Percentiles rank a stretch among this genome's conserved stretches.
These are phyloP conservation scores for Penicillium sp. DNA, from an alignment of 2,329 filamentous ascomycete species.

Conservation along the genomic window DNA sequence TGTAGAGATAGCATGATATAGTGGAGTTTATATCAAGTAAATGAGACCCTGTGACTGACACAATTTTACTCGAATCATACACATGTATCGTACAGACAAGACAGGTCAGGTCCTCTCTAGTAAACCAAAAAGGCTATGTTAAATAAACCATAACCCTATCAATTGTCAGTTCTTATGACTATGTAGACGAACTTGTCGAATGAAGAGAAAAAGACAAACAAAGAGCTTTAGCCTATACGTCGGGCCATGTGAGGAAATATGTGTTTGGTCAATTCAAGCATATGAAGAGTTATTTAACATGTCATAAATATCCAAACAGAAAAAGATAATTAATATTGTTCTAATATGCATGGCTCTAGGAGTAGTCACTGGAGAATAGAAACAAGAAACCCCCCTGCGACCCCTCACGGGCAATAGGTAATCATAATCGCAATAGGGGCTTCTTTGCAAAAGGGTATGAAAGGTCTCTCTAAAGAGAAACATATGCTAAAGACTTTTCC, in stretches of 20 bases:
- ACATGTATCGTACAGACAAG: background rate
- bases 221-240: background rate
- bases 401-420: constrained; percentile 7
- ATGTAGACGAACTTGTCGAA: background rate
- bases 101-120: background rate
- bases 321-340: constrained; percentile 26
- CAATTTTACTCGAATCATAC: background rate
- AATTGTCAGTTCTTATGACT: background rate
- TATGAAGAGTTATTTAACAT: background rate
- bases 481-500: constrained; percentile 2
- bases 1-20: background rate
- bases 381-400: constrained; percentile 10
- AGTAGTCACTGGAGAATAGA: constrained; percentile 10
- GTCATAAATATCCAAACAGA: background rate
- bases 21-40: background rate
- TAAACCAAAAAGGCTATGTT: background rate
- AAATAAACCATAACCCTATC: background rate
- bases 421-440: constrained; percentile 10
- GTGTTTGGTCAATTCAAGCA: background rate
- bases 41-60: background rate
- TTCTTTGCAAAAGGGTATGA: constrained; percentile 10
- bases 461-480: background rate
- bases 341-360: constrained; percentile 18
- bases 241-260: background rate
- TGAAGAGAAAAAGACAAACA: background rate